Conservation (phyloP, 768 basidiomycete species). For the Rhizopogon salebrosus region DNA sequence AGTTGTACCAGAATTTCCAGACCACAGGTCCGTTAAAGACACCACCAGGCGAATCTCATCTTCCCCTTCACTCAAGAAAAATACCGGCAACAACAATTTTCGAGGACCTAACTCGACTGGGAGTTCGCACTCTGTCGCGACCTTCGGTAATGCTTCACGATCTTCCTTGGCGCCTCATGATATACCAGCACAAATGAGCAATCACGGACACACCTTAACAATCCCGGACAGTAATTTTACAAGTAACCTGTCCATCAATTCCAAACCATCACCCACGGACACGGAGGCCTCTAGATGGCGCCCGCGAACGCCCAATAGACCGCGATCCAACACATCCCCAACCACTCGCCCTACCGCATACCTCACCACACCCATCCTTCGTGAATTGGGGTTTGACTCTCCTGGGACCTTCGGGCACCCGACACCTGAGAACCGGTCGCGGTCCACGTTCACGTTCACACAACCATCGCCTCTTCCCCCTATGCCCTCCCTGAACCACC, state of each 20-base stretch:
- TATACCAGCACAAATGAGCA: background rate
- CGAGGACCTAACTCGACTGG: slow-evolving; percentile 9
- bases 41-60: slow-evolving; percentile 9
- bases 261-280: slow-evolving; percentile 25
- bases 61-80: slow-evolving; percentile 17
- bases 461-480: slow-evolving; percentile 41
- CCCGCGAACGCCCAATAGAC: slow-evolving; percentile 21
- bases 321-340: slow-evolving; percentile 15
- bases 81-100: background rate
- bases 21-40: slow-evolving; percentile 7
- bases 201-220: background rate
- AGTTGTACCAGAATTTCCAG: slow-evolving; percentile 13
- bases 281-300: slow-evolving; percentile 21
- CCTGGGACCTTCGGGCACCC: slow-evolving; percentile 38
- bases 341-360: slow-evolving; percentile 7
- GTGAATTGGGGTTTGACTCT: slow-evolving; percentile 24
- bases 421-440: slow-evolving; percentile 24
- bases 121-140: slow-evolving; percentile 16
- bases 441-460: slow-evolving; percentile 17
- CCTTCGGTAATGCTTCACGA: slow-evolving; percentile 15
- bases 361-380: slow-evolving; percentile 23
- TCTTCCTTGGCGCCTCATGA: slow-evolving; percentile 8
- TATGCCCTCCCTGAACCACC: slow-evolving; percentile 48
- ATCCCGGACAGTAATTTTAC: background rate
- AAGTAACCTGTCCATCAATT: slow-evolving; percentile 14